Conservation (phyloP, 768 basidiomycete species). For the Lactarius sp. region DNA sequence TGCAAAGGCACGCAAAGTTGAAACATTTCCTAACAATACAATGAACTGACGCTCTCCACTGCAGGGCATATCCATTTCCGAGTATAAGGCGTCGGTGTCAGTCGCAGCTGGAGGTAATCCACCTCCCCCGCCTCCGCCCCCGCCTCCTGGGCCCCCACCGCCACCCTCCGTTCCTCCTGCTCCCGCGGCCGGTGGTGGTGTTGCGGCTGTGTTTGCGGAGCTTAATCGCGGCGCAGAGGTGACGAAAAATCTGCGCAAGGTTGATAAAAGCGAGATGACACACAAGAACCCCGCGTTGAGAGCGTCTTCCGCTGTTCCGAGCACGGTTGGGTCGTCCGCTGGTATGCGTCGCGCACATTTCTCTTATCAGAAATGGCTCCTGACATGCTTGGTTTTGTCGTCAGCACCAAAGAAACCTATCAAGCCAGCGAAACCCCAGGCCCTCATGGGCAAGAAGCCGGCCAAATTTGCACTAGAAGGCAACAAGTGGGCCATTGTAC, state of each 20-base stretch:
- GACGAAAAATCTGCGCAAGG: slow-evolving; percentile 87
- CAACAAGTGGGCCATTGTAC: slow-evolving; percentile 88
- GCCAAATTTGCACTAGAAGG: slow-evolving; percentile 85
- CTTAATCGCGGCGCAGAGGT: slow-evolving; percentile 87
- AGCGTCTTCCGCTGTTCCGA: slow-evolving; percentile 47
- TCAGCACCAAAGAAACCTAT: slow-evolving; percentile 54
- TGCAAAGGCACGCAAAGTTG: slow-evolving; percentile 46
- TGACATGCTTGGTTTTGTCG: neutral
- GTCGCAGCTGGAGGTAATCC: slow-evolving; percentile 41
- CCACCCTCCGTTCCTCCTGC: slow-evolving; percentile 34
- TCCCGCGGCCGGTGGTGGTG: slow-evolving; percentile 44
- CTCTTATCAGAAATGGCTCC: neutral
- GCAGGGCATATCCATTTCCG: slow-evolving; percentile 54
- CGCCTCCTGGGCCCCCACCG: slow-evolving; percentile 37
- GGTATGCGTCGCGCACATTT: neutral
- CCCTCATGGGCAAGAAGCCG: slow-evolving; percentile 86
- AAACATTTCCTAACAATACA: neutral
- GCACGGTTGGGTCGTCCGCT: slow-evolving; percentile 27
- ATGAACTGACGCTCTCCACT: neutral
- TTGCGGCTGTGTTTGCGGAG: slow-evolving; percentile 82
- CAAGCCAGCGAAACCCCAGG: slow-evolving; percentile 80
- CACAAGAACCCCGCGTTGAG: slow-evolving; percentile 95
- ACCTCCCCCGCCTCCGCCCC: slow-evolving; percentile 40
- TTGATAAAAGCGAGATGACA: slow-evolving; percentile 95
- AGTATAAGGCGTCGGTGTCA: slow-evolving; percentile 42